Base-by-base conservation (phyloP, 257 asterid species). In the Capsicum pubescens region DNA sequence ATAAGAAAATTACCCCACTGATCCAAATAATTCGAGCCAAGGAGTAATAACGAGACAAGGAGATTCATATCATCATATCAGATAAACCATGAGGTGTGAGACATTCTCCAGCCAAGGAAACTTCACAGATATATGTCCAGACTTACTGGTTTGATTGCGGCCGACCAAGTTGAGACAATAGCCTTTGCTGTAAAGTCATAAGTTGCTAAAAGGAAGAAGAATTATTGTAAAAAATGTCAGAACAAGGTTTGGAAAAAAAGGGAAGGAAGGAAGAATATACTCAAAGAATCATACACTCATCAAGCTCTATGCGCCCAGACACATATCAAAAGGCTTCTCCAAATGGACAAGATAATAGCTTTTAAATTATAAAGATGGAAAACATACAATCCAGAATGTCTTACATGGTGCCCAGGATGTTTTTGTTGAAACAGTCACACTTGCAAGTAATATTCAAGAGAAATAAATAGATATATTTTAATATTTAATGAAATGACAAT, bases 61-160 rank as follows among this genome's bases (percentile, higher is more conserved):
- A 72, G 11, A 72, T 72, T 39, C 42, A 48, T 5, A 71, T 71
- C 80, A 72, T 72, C 80, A 19, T 19, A 72, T 72, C 59, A 72
- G 42, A 54, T 10, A 14, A 72, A 72, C 9, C 59, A 72, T 4
- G 80, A 71, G 54, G 57, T 10, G 80, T n/a, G 80, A 46, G 80
- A n/a, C 39, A 36, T 71, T 46, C 39, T 71, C 79, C 32, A 10
- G 79, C 9, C 78, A 35, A 82, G 13, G 55, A 12, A 74, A 56
- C 35, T 57, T 21, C 10, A 74, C 60, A 66, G 1, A 6, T 19
- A 16, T n/a, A 74, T 64, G 69, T 63, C 15, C 63, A 36, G 83
- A 89, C 92, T 90, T 84, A 92, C 95, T 61, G 91, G 55, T 88
- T 66, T 85, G 90, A 59, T 74, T 63, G 92, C 72, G 83, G 90